Conservation (phyloP, 176 grass and related monocot genomes). For the Saccharum officinarum region DNA sequence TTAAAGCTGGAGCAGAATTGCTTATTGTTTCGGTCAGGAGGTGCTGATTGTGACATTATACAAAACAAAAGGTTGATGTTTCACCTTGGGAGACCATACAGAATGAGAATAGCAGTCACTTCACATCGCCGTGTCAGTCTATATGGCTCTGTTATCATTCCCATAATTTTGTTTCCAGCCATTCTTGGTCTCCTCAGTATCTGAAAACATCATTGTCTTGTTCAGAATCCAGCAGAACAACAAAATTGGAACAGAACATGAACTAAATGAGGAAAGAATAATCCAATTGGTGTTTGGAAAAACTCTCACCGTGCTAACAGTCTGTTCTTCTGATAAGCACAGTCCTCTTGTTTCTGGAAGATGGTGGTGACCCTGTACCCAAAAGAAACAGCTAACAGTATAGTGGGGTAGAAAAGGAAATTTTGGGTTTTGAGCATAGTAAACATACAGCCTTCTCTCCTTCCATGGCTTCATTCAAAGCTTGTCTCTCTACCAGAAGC, state of each 20-base stretch:
- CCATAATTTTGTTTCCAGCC: conserved; percentile 80
- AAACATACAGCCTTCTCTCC: conserved; percentile 82
- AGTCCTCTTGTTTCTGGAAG: conserved; percentile 98
- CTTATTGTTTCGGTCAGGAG: not conserved
- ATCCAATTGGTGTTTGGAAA: conserved; percentile 19
- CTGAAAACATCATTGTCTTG: conserved; percentile 34
- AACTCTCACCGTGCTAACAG: conserved; percentile 80
- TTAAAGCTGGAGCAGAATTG: not conserved
- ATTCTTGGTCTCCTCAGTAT: conserved; percentile 84
- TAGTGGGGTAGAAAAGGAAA: not conserved
- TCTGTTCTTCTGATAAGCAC: conserved; percentile 96
- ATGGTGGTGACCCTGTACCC: conserved; percentile 79
- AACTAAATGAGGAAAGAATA: conserved; percentile 16
- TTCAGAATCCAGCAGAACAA: conserved; percentile 12
- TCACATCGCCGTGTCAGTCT: conserved; percentile 82
- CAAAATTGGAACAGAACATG: not conserved
- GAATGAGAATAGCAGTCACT: conserved; percentile 97
- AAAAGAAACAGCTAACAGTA: conserved; percentile 24
- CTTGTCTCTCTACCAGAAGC: conserved; percentile 94
- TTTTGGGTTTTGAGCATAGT: conserved; percentile 22
- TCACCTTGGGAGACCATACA: conserved; percentile 98
- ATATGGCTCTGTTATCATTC: conserved; percentile 88
- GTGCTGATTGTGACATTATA: conserved; percentile 9
- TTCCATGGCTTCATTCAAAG: conserved; percentile 98
- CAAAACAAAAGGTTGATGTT: conserved; percentile 28